Evolutionary conservation across 208 protist species (phyloP).

Genomic region (Trypanosoma vivax): DNA sequence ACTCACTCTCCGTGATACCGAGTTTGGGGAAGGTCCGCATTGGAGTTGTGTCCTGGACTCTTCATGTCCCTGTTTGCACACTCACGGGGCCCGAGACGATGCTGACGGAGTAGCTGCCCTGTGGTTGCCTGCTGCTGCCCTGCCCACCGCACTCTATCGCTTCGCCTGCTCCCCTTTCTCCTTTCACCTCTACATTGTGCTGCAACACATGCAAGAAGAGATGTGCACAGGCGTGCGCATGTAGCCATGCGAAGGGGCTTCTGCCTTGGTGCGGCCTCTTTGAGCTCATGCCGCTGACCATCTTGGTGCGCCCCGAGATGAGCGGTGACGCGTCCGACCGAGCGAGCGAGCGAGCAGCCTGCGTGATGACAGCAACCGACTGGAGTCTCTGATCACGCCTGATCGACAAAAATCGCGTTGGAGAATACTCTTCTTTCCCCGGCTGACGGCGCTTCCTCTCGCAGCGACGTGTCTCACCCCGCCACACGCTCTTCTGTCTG

Average conservation of each 20-base stretch:
- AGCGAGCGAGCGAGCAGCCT: neutral
- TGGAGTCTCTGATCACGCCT: constrained; percentile 17
- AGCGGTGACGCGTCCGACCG: neutral
- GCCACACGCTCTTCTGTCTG: neutral
- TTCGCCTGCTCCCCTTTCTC: neutral
- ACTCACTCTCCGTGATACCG: no score
- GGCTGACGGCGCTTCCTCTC: constrained; percentile 9
- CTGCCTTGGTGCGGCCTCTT: constrained; percentile 12
- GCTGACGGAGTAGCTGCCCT: neutral
- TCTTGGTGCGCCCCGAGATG: constrained; percentile 21
- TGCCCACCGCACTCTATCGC: neutral
- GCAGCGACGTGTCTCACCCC: neutral
- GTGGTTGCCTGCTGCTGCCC: neutral
- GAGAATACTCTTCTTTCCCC: constrained; percentile 24
- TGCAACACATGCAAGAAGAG: neutral
- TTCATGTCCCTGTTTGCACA: constrained; percentile 19
- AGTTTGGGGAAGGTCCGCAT: constrained; percentile 12
- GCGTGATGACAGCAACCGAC: constrained; percentile 19
- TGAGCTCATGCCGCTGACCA: constrained; percentile 11
- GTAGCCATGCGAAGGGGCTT: constrained; percentile 1
- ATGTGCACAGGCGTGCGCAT: no score
- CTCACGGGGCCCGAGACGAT: constrained; percentile 14
- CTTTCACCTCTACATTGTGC: neutral
- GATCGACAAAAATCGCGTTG: constrained; percentile 18
- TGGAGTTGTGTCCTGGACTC: constrained; percentile 24